These are phyloP conservation scores for Phytophthora vignae DNA, from an alignment of 352 stramenopile genomes.

Conservation along the genomic window DNA sequence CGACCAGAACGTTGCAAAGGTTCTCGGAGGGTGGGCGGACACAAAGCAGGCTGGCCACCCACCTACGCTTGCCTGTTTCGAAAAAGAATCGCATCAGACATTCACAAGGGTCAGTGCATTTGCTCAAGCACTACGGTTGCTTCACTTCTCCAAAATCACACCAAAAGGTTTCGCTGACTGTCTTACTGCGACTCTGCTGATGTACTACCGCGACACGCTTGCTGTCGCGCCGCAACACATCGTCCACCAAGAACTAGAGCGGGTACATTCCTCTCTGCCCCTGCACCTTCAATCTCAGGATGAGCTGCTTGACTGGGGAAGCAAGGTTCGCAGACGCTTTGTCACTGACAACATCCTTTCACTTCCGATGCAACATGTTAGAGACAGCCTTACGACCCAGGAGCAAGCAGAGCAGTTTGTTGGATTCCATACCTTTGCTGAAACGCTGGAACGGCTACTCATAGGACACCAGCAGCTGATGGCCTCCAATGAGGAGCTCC, in stretches of 20 bases:
- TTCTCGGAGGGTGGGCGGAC: no score
- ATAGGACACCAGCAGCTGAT: no score
- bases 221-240: no score
- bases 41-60: no score
- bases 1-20: no score
- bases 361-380: constrained; percentile 3
- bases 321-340: constrained; percentile 9
- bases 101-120: no score
- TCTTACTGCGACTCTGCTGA: constrained; percentile 16
- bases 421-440: constrained; percentile 10
- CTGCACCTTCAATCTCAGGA: neutral
- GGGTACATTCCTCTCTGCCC: neutral
- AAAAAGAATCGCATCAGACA: no score
- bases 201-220: constrained; percentile 14
- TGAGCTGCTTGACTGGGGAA: constrained; percentile 3
- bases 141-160: no score
- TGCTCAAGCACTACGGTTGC: no score
- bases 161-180: constrained; percentile 15
- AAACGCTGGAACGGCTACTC: constrained; percentile 4
- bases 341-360: constrained; percentile 9
- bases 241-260: neutral
- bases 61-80: no score
- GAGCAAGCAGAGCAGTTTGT: no score
- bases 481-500: no score
- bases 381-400: neutral